Conservation (phyloP, 768 basidiomycete genomes). For the Tylopilus plumbeoviolaceoides region DNA sequence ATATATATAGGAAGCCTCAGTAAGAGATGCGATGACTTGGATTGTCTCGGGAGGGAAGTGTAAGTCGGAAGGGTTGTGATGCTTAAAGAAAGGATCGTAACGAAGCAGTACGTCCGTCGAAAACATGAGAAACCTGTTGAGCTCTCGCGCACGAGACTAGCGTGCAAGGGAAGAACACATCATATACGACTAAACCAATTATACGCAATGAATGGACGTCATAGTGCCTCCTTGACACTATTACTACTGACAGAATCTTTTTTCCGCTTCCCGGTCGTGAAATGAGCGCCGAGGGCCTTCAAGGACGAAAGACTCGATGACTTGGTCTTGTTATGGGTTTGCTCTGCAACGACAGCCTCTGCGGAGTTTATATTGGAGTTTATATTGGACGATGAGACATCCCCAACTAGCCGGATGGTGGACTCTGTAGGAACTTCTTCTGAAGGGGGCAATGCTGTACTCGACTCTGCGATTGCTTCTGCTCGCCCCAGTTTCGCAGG, state of each 20-base stretch:
- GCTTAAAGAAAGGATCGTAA: slow-evolving; percentile 8
- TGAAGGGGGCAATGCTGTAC: not conserved
- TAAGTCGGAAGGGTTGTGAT: slow-evolving; percentile 13
- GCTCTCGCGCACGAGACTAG: slow-evolving; percentile 14
- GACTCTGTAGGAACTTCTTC: slow-evolving; percentile 31
- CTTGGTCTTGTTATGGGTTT: slow-evolving; percentile 50
- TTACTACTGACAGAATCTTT: slow-evolving; percentile 48
- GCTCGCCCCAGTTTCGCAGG: slow-evolving; percentile 8
- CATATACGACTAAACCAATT: slow-evolving; percentile 21
- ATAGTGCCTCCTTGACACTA: slow-evolving; percentile 40
- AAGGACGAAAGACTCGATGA: slow-evolving; percentile 49
- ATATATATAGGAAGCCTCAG: slow-evolving; percentile 17
- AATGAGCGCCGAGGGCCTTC: slow-evolving; percentile 48
- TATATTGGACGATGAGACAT: slow-evolving; percentile 37
- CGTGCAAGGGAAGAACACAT: slow-evolving; percentile 13
- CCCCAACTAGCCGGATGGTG: slow-evolving; percentile 59
- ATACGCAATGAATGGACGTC: slow-evolving; percentile 15
- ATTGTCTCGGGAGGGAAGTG: slow-evolving; percentile 18
- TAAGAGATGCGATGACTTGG: slow-evolving; percentile 16
- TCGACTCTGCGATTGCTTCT: slow-evolving; percentile 7
- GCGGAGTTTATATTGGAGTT: slow-evolving; percentile 30
- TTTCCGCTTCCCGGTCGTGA: slow-evolving; percentile 44
- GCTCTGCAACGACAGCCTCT: slow-evolving; percentile 29
- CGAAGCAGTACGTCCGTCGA: slow-evolving; percentile 10
- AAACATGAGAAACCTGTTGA: slow-evolving; percentile 5